phyloP scores from a whole-genome alignment of 2,329 filamentous ascomycete species.

The Hysterium pulicare region DNA sequence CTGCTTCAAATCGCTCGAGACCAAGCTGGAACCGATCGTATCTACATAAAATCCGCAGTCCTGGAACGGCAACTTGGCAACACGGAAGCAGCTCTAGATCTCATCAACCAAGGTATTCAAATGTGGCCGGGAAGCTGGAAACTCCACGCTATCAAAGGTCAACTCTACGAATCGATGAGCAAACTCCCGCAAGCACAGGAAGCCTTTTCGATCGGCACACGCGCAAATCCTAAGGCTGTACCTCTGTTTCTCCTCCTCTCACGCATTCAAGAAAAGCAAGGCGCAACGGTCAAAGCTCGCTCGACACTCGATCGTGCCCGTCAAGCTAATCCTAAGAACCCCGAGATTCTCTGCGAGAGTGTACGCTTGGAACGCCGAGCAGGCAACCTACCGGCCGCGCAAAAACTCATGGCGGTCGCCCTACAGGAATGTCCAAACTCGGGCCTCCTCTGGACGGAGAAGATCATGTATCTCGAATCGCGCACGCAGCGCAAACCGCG shows the following conservation, averaged over 20 bases:
- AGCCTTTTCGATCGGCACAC: slow-evolving; percentile 82
- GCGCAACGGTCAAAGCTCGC: slow-evolving; percentile 84
- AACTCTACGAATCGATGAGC: slow-evolving; percentile 84
- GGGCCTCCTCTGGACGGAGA: slow-evolving; percentile 87
- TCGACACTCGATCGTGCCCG: slow-evolving; percentile 90
- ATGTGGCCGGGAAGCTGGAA: slow-evolving; percentile 83
- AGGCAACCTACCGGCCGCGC: slow-evolving; percentile 77
- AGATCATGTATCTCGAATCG: slow-evolving; percentile 90
- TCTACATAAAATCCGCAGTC: slow-evolving; percentile 94
- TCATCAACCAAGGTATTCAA: slow-evolving; percentile 81
- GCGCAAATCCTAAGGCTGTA: slow-evolving; percentile 79
- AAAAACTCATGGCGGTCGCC: slow-evolving; percentile 88
- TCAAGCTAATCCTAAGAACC: slow-evolving; percentile 78
- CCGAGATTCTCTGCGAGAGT: slow-evolving; percentile 88
- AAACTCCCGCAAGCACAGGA: slow-evolving; percentile 83
- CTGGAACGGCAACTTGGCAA: slow-evolving; percentile 86
- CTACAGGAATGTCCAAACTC: slow-evolving; percentile 86
- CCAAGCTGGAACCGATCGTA: slow-evolving; percentile 89
- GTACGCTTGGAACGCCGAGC: slow-evolving; percentile 87
- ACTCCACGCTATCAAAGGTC: slow-evolving; percentile 98
- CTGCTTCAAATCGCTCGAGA: slow-evolving; percentile 79
- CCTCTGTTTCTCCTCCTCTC: slow-evolving; percentile 87
- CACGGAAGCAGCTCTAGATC: slow-evolving; percentile 74
- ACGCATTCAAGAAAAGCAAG: slow-evolving; percentile 79
- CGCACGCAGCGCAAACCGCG: slow-evolving; percentile 90